phyloP scores from a whole-genome alignment of 2,329 filamentous ascomycete genomes.

The Aureobasidium sp. region DNA sequence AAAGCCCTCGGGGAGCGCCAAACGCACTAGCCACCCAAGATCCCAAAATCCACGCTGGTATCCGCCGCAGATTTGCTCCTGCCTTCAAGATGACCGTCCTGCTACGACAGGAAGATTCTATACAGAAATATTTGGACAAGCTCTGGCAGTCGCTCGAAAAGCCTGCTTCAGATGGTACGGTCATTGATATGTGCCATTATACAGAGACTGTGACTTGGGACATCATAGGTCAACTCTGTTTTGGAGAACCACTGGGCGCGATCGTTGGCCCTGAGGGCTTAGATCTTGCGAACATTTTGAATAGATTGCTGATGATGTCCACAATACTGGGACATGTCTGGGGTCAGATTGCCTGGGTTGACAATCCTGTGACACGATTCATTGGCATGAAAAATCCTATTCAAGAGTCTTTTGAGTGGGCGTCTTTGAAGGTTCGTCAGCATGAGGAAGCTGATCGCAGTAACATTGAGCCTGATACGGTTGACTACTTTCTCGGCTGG shows the following conservation, averaged over 20 bases:
- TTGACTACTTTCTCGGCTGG: conserved; percentile 14
- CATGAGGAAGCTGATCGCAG: neutral
- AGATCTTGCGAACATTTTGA: neutral
- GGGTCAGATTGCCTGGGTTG: conserved; percentile 11
- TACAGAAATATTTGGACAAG: conserved; percentile 25
- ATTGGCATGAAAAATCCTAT: conserved; percentile 9
- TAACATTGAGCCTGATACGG: conserved; percentile 12
- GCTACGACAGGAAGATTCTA: conserved; percentile 28
- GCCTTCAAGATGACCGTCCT: conserved; percentile 37
- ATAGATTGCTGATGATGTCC: neutral
- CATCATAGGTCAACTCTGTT: conserved; percentile 17
- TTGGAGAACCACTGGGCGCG: conserved; percentile 14
- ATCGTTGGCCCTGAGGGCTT: neutral
- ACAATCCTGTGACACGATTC: conserved; percentile 3
- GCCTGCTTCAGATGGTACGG: conserved; percentile 13
- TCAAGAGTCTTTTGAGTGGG: conserved; percentile 13
- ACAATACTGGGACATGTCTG: conserved; percentile 12
- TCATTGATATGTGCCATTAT: conserved; percentile 18
- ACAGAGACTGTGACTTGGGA: conserved; percentile 15
- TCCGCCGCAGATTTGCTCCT: conserved; percentile 14
- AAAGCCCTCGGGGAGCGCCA: neutral
- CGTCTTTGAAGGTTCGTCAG: conserved; percentile 2
- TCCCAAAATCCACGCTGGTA: neutral
- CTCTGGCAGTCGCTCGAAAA: conserved; percentile 18
- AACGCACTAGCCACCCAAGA: neutral